Evolutionary conservation across 2,329 filamentous ascomycete genomes (phyloP).

Genomic region (Huntiella decipiens): DNA sequence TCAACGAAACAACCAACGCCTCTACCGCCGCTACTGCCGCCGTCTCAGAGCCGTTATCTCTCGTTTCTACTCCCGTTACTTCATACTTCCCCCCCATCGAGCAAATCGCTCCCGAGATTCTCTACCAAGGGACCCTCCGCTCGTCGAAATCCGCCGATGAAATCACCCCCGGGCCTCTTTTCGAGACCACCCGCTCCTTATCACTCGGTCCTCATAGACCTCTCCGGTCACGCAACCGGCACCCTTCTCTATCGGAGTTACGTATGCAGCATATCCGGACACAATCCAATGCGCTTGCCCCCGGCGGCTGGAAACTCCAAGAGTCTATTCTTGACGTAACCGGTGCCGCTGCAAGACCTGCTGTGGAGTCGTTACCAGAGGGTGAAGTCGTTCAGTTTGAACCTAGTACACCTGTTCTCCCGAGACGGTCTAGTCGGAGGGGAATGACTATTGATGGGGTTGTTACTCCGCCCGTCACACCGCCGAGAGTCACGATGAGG

Average conservation of each 20-base stretch:
- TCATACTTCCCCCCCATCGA: background rate
- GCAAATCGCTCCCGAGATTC: background rate
- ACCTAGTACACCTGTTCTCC: background rate
- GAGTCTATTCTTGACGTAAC: constrained; percentile 10
- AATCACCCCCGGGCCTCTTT: background rate
- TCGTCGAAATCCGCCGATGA: background rate
- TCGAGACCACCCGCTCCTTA: constrained; percentile 4
- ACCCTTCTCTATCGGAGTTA: background rate
- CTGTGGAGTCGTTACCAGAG: constrained; percentile 4
- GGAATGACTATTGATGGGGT: too few species aligned
- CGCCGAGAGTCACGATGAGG: background rate
- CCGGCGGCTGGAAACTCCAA: constrained; percentile 9
- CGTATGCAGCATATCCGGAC: constrained; percentile 5
- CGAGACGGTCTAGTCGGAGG: background rate
- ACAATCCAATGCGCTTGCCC: constrained; percentile 3
- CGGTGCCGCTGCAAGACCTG: constrained; percentile 5
- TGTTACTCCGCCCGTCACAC: too few species aligned
- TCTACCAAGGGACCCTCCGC: background rate
- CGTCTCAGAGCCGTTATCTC: background rate
- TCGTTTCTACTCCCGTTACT: background rate
- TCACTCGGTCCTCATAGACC: constrained; percentile 1
- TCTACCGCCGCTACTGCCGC: background rate
- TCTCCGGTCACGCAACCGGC: background rate
- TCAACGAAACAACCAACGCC: too few species aligned
- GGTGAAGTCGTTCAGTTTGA: constrained; percentile 5